A percentile compares a stretch with the other conserved stretches of the same genome.
Conservation (phyloP, 208 protist species). For the Leishmania lainsoni region DNA sequence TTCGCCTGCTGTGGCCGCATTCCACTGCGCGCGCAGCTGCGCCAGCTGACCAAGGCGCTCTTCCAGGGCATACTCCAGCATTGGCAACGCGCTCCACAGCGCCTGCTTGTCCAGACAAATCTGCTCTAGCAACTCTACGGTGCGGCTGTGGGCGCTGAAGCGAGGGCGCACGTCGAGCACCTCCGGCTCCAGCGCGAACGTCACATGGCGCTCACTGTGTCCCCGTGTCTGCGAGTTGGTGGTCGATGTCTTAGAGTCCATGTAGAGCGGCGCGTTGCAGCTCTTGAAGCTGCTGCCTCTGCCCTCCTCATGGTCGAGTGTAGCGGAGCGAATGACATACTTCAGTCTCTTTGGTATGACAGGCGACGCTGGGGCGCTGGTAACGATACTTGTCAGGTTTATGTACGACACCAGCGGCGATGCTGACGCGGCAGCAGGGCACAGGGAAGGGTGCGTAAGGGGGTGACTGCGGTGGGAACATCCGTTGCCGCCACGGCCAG, state of each 20-base stretch:
- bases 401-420: slow-evolving; percentile 13
- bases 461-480: neutral
- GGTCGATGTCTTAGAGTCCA: neutral
- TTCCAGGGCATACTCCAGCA: slow-evolving; percentile 21
- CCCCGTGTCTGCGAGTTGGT: slow-evolving; percentile 6
- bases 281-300: neutral
- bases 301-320: slow-evolving; percentile 1
- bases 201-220: slow-evolving; percentile 22
- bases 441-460: neutral
- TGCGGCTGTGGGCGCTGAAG: slow-evolving; percentile 25
- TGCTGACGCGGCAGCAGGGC: neutral
- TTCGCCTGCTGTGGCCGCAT: neutral
- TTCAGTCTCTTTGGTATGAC: slow-evolving; percentile 22
- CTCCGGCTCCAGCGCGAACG: slow-evolving; percentile 34
- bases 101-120: slow-evolving; percentile 35
- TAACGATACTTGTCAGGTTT: neutral
- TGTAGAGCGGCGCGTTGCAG: neutral
- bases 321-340: slow-evolving; percentile 31
- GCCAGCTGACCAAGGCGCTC: slow-evolving; percentile 13
- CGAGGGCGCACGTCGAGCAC: slow-evolving; percentile 28
- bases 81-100: slow-evolving; percentile 13
- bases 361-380: neutral
- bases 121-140: slow-evolving; percentile 28
- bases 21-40: neutral
- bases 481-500: neutral